phyloP scores from a whole-genome alignment of 345 rosid species.

The Psidium guajava region DNA sequence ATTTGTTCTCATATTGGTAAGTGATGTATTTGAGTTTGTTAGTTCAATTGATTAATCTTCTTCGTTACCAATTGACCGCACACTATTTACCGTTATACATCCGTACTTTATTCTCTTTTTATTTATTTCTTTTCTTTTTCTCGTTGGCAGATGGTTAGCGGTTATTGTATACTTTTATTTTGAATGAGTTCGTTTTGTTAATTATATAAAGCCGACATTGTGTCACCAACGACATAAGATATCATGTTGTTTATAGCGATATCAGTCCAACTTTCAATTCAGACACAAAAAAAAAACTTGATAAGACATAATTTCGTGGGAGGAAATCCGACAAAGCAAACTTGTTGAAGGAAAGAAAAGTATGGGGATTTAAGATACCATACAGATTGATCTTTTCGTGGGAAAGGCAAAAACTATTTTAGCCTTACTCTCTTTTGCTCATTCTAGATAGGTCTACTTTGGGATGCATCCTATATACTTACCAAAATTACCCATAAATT shows the following conservation, averaged over 20 bases:
- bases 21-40: neutral
- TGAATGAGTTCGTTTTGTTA: too few species aligned
- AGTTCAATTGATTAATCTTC: neutral
- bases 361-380: neutral
- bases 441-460: neutral
- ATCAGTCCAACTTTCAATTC: neutral
- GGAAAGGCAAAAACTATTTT: neutral
- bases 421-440: neutral
- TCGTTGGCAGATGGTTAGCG: too few species aligned
- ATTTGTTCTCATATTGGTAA: neutral
- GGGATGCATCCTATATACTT: neutral
- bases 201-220: neutral
- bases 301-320: neutral
- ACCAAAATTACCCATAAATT: neutral
- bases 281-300: neutral
- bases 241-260: neutral
- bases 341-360: neutral
- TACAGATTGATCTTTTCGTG: neutral
- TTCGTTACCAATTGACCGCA: too few species aligned
- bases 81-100: neutral
- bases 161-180: too few species aligned
- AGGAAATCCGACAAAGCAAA: neutral
- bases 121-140: neutral
- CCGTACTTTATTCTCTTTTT: neutral
- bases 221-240: neutral